Conservation (phyloP, 2,329 filamentous ascomycete genomes). For the Phyllachora maydis region DNA sequence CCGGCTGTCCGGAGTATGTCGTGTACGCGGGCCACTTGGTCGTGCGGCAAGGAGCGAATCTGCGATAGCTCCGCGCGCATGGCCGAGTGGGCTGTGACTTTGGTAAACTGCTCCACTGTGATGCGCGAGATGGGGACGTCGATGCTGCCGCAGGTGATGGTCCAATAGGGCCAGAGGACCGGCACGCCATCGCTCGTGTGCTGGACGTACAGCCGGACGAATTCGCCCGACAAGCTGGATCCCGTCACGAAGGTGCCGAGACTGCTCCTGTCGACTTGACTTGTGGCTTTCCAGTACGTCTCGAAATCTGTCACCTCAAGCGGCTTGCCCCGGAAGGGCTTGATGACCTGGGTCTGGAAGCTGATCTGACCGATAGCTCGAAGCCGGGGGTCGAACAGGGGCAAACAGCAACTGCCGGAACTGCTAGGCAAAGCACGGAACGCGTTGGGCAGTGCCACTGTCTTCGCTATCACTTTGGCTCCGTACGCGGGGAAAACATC, state of each 20-base stretch:
- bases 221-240: conserved; percentile 89
- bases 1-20: conserved; percentile 55
- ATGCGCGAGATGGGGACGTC: conserved; percentile 68
- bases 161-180: conserved; percentile 75
- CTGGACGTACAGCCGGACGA: conserved; percentile 79
- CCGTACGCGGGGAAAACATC: conserved; percentile 96
- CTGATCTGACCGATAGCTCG: conserved; percentile 83
- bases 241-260: conserved; percentile 80
- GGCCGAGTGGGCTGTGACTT: conserved; percentile 21
- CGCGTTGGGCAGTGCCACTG: conserved; percentile 71
- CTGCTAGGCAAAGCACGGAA: conserved; percentile 60
- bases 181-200: conserved; percentile 74
- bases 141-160: conserved; percentile 52
- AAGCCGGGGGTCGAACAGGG: conserved; percentile 79
- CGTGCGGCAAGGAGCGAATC: conserved; percentile 23
- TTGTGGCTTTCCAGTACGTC: conserved; percentile 98
- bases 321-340: conserved; percentile 80
- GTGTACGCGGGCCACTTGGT: conserved; percentile 45
- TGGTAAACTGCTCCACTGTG: conserved; percentile 50
- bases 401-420: conserved; percentile 63
- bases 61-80: conserved; percentile 20
- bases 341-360: conserved; percentile 91
- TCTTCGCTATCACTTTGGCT: conserved; percentile 92
- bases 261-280: conserved; percentile 71
- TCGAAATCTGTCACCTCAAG: conserved; percentile 96